Evolutionary conservation across 2,329 filamentous ascomycete genomes (phyloP), one percentile per base, ranked within the genome.

Genomic region (Teratosphaeria nubilosa): DNA sequence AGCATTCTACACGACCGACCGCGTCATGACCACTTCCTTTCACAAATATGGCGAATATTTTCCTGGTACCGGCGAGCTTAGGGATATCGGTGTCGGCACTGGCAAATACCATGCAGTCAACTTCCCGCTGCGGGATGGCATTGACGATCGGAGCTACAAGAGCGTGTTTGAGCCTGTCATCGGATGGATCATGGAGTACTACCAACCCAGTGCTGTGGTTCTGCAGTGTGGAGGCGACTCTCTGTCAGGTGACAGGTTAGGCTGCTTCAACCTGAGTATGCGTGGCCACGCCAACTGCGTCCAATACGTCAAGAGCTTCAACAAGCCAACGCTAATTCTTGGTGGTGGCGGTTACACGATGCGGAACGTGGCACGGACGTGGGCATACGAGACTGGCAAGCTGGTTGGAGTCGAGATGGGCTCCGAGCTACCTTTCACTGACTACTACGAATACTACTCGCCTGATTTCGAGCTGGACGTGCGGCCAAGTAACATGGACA

Each of bases 381-480:
- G 82, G 83, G 78, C 78, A 24, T 82, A 78, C 66, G 76, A 96
- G 83, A 80, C 78, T 0, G 92, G 92, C 64, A 82, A 91, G 59
- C 81, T 97, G 9, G 89, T 96, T 22, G 89, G 89, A 30, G 84
- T 91, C 60, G 82, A 89, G 31, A 89, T 97, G 81, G 81, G 84
- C 11, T 81, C 87, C 5, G 86, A 88, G n/a, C 80, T 97, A 48
- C 92, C 92, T 0, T 97, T 91, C 74, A 97, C 96, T 63, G 92
- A 97, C 77, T 97, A 97, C 74, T 97, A 97, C 69, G 85, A 87
- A 78, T 87, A 87, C 68, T 87, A 86, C 68, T 83, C 81, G 5
- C 85, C 85, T 2, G 85, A 87, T 67, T 87, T 86, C 68, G 83
- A 87, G 70, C 77, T 87, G 50, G 83, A 87, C 66, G 85, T 87